Evolutionary conservation across 345 rosid genomes (phyloP), one percentile per base, ranked within the genome.

Genomic region (Euphorbia tirucalli): DNA sequence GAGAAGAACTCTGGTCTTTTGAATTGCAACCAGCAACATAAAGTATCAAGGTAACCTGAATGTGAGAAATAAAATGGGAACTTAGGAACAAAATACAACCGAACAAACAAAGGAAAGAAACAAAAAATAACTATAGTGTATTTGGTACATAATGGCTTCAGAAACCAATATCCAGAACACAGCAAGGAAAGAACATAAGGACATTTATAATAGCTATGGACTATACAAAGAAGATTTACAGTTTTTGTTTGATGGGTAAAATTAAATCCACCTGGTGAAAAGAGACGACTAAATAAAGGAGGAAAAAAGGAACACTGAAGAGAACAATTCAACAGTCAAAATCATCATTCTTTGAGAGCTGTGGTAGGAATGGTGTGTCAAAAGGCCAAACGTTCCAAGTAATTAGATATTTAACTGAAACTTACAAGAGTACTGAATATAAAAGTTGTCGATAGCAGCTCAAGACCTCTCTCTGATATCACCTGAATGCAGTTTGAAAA

Each of bases 391-490:
- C 32, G 54, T n/a, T n/a, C n/a, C n/a, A n/a, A n/a, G n/a, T n/a
- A n/a, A n/a, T n/a, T 7, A 2, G 37, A 59, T 31, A 66, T 30
- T 50, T 13, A 31, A 61, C 25, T n/a, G 75, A 58, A 63, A 85
- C 95, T 89, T 81, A 82, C 99, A 74, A 92, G 77, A 78, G 84
- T 55, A 82, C 97, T 84, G 79, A 92, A 84, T 19, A 89, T 71
- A 69, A 87, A 85, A 57, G 97, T 85, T 61, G 96, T 75, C 0
- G 99, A 89, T 57, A 95, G 88, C 59, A 95, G 82, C 90, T 89
- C 89, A 63, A 90, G 81, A 64, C 97, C 97, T 83, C 89, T 86
- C 71, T 89, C 96, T 13, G 97, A 79, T 77, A 88, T 88, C 71
- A 83, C 87, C 99, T 90, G 81, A 79, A 79, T 78, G 61, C 22